Evolutionary conservation across 2,329 filamentous ascomycete genomes (phyloP), one percentile per base, ranked within the genome.

Genomic region (Phaeomoniella chlamydospora): DNA sequence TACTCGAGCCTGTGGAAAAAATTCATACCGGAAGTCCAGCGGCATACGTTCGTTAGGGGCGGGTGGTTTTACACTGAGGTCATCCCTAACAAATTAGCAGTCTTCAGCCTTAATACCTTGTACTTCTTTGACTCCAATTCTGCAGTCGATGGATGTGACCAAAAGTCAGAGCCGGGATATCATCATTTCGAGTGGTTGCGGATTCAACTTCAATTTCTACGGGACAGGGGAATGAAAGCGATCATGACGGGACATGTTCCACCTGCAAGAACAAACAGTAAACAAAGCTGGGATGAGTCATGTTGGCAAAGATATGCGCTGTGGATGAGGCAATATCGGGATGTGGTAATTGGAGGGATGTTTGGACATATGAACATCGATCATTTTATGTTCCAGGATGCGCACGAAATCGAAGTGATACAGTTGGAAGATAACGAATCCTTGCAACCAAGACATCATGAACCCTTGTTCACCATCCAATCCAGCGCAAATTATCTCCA

Each of bases 281-380:
- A 96, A 65, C 72, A 75, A 49, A 77, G 75, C 42, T 98, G 90
- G 90, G 86, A 94, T 45, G 88, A 96, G 64, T 86, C 82, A 0
- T 98, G 90, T 61, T 98, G 88, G 87, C 88, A 94, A 55, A 94
- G 93, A 54, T 98, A 94, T 57, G 81, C 85, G 0, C 62, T 96
- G 3, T 96, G 87, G 85, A 62, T 88, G 49, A 72, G 76, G 46
- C 85, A 92, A 55, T 98, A 86, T 56, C 80, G 90, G 19, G 90
- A 98, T 54, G 79, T 98, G 26, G 69, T 98, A 14, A 69, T 87
- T 14, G 76, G 73, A 10, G 76, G 75, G 16, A 52, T 93, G 4
- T 98, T 81, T 51, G 90, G 88, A 2, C 90, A 98, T 54, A 96
- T 98, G 90, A 98, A 98, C 51, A 82, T 94, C 44, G 90, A 98